Evolutionary conservation across 2,329 filamentous ascomycete species (phyloP).

Genomic region (Stemphylium beticola): DNA sequence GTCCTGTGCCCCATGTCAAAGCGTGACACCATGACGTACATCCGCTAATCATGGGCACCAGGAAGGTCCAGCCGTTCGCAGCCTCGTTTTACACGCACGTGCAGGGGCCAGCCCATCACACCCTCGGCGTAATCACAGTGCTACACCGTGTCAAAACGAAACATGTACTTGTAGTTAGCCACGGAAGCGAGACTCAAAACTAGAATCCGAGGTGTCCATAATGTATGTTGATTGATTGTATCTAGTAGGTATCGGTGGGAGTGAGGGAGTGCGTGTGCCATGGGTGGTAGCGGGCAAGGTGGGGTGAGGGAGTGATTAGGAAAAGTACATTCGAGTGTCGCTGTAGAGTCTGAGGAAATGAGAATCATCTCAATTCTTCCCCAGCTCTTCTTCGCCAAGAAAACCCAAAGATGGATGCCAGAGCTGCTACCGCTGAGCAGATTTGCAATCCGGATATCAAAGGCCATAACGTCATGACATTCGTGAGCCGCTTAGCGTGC

Average conservation of each 20-base stretch:
- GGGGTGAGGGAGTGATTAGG: constrained; percentile 25
- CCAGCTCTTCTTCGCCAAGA: constrained; percentile 25
- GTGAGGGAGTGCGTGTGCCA: constrained; percentile 11
- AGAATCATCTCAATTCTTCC: constrained; percentile 20
- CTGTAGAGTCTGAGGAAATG: constrained; percentile 16
- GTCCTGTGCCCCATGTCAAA: constrained; percentile 11
- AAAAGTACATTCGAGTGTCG: constrained; percentile 16
- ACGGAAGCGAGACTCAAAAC: neutral
- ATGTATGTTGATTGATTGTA: constrained; percentile 19
- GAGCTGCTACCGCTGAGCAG: constrained; percentile 37
- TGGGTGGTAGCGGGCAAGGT: constrained; percentile 10
- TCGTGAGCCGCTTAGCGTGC: constrained; percentile 51
- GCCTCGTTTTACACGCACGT: constrained; percentile 8
- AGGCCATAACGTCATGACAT: constrained; percentile 52
- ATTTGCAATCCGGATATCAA: constrained; percentile 48
- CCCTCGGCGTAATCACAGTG: neutral
- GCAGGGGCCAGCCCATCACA: neutral
- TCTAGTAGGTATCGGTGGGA: constrained; percentile 14
- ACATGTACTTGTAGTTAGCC: too few species aligned
- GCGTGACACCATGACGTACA: constrained; percentile 16
- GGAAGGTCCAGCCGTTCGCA: constrained; percentile 11
- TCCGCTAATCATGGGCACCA: constrained; percentile 2
- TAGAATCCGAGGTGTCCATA: neutral
- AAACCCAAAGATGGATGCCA: constrained; percentile 32
- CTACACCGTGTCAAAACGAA: too few species aligned